Conservation (phyloP, 768 basidiomycete species). For the Mycena maculata region DNA sequence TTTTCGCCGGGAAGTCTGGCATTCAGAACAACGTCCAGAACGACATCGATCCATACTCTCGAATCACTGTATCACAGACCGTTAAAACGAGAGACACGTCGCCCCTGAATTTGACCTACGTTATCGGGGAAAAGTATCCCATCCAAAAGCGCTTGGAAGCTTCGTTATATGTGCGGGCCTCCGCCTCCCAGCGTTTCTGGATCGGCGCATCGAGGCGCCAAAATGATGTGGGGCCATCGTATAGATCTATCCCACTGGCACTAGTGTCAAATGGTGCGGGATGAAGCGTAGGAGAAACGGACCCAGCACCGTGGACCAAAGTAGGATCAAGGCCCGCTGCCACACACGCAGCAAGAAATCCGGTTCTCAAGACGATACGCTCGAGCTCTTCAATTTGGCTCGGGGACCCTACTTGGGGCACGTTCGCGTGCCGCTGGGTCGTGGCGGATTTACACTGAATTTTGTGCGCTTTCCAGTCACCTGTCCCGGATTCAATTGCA, state of each 20-base stretch:
- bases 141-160: conserved; percentile 18
- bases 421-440: neutral
- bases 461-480: conserved; percentile 22
- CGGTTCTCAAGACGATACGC: neutral
- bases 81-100: neutral
- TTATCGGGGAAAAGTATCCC: conserved; percentile 11
- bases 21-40: conserved; percentile 16
- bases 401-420: neutral
- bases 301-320: conserved; percentile 6
- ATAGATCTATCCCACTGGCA: neutral
- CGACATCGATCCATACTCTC: conserved; percentile 9
- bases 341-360: neutral
- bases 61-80: no score
- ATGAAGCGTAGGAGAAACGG: neutral
- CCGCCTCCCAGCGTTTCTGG: neutral
- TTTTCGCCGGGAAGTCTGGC: neutral
- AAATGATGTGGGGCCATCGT: neutral
- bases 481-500: neutral
- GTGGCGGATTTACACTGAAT: conserved; percentile 15
- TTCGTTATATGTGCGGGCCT: conserved; percentile 2
- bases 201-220: conserved; percentile 1
- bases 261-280: neutral
- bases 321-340: conserved; percentile 6
- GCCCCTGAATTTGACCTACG: neutral
- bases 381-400: neutral